Base-by-base conservation (phyloP, 2,329 filamentous ascomycete species). In the Stemphylium beticola region DNA sequence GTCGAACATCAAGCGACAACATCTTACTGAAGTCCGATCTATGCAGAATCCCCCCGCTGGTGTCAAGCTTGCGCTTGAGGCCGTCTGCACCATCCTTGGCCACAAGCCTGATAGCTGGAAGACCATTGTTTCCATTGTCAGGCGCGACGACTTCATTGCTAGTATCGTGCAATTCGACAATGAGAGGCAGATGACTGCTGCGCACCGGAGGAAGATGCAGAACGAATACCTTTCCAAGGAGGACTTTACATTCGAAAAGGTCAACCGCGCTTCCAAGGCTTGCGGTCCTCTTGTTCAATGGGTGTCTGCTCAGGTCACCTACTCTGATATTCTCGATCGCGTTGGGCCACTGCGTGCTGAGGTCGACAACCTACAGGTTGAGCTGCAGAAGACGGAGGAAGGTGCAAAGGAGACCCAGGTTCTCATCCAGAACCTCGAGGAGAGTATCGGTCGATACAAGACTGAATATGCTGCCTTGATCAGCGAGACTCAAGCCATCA, bases 81-180 rank as follows among this genome's bases (percentile, higher is more conserved):
- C 95, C n/a, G 96, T 99, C 5, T 98, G 95, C 79, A 95, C 93
- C 0, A 80, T 99, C 42, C 86, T 99, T 49, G 93, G 93, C 12
- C 92, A 98, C 78, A 95, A 90, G 75, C 88, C 92, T 57, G 85
- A 88, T 54, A 91, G 90, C 72, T 99, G 95, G 95, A 96, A 93
- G 80, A 87, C 86, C 11, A 92, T 98, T 56, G 90, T 96, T 74
- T 88, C 85, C 47, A 90, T 98, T 58, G 87, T 99, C 55, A 91
- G 93, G 67, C 87, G 87, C 53, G 95, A 98, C 69, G 93, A 98
- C 72, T 99, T 99, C 77, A 98, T 99, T 76, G 91, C 92, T 43
- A 97, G 91, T 77, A 99, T 99, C 69, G 90, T 98, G 75, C 92
- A 92, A 75, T 99, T 97, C 72, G 91, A 97, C 80, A 99, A 97